Base-by-base conservation (phyloP, 2,329 filamentous ascomycete genomes). In the Hypoxylon sp. region DNA sequence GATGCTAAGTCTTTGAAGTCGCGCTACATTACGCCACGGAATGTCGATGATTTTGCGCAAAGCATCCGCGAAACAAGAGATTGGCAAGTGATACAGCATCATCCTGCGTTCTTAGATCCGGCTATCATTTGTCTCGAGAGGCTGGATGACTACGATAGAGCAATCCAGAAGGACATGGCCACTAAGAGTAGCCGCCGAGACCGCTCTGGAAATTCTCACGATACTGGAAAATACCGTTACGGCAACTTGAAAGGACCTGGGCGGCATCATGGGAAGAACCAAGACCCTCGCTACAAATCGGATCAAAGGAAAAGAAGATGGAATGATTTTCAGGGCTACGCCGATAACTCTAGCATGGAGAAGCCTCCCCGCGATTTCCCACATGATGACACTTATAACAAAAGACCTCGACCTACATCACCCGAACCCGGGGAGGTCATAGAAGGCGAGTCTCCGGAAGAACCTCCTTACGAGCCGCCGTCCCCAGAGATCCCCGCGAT, bases 11-110 rank as follows among this genome's bases (percentile, higher is more conserved):
- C 68, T 29, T 69, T 79, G n/a, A 76, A 74, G 32, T 77, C 77
- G 11, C 73, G 69, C 57, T 77, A 75, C 42, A 73, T 78, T 27
- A 78, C 73, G 6, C 55, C 71, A 15, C 62, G 62, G 4, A 79
- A 78, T 47, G 64, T 78, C 0, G 77, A 79, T 42, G 76, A 78
- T 39, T 79, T 78, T 47, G 70, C 76, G 1, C 62, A 74, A 57
- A 75, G 72, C 46, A 62, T 78, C 50, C 74, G 76, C 15, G 73
- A 79, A 44, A 78, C 76, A 7, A 73, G 74, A 52, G 72, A 75
- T 55, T 79, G 77, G 77, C 70, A 74, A 11, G 56, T 72, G 13
- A 72, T 77, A 68, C 73, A 76, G 44, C 62, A 77, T 44, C 76
- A 78, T 62, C 75, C 75, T 11, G 39, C 66, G 4, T 77, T 78